phyloP scores from a whole-genome alignment of 2,329 filamentous ascomycete genomes.

The Aspergillus eucalypticola region DNA sequence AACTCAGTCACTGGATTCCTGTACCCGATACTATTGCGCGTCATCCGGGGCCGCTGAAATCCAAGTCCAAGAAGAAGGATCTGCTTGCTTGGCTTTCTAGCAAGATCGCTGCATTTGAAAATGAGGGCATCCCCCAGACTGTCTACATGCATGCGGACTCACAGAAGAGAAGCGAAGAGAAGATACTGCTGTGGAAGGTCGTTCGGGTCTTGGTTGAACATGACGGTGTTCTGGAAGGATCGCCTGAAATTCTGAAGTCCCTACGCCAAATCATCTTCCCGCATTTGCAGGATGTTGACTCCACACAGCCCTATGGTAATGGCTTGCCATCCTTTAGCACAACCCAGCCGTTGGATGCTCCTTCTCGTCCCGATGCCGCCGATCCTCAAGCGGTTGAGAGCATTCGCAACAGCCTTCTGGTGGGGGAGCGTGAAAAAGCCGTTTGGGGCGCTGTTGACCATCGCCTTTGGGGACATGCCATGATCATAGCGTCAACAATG shows the following conservation, averaged over 20 bases:
- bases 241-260: slow-evolving; percentile 68
- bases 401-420: slow-evolving; percentile 70
- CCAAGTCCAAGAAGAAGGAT: slow-evolving; percentile 96
- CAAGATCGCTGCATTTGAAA: slow-evolving; percentile 74
- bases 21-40: slow-evolving; percentile 71
- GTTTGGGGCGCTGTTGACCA: slow-evolving; percentile 93
- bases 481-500: slow-evolving; percentile 82
- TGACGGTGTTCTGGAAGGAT: slow-evolving; percentile 79
- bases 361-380: slow-evolving; percentile 63
- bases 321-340: slow-evolving; percentile 36
- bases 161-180: slow-evolving; percentile 73
- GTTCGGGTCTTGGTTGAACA: slow-evolving; percentile 78
- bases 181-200: slow-evolving; percentile 83
- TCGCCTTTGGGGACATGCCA: slow-evolving; percentile 92
- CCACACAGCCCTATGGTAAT: slow-evolving; percentile 27
- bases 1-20: slow-evolving; percentile 71
- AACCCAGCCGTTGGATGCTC: slow-evolving; percentile 36
- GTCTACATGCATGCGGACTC: slow-evolving; percentile 52
- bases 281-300: slow-evolving; percentile 41
- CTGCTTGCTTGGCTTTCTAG: slow-evolving; percentile 74
- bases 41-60: slow-evolving; percentile 86
- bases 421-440: slow-evolving; percentile 84
- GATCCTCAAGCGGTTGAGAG: slow-evolving; percentile 70
- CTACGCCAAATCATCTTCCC: slow-evolving; percentile 74
- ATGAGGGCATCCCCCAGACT: slow-evolving; percentile 46